Percentiles rank a stretch among this genome's conserved stretches.
Evolutionary conservation across 1,284 basidiomycete genomes (phyloP).

Genomic region (Mycena sp.): DNA sequence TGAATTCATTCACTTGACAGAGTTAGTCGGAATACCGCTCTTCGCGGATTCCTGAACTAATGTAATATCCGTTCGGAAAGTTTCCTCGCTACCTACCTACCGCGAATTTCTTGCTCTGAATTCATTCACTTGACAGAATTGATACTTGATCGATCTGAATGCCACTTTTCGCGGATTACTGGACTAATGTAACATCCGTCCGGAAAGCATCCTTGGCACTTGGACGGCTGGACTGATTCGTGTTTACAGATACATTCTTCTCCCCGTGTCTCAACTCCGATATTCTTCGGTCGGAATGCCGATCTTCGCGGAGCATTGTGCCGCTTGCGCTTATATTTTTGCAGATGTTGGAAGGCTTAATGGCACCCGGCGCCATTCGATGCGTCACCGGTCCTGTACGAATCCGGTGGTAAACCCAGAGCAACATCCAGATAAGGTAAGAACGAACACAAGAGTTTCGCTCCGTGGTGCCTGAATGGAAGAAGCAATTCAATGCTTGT

Average conservation of each 20-base stretch:
- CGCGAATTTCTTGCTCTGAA: no score
- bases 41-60: no score
- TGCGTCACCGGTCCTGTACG: constrained; percentile 7
- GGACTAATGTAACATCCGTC: background rate
- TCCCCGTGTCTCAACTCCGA: background rate
- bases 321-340: constrained; percentile 14
- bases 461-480: constrained; percentile 1
- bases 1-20: no score
- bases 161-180: background rate
- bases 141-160: background rate
- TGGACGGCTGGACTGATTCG: constrained; percentile 6
- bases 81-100: no score
- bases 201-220: background rate
- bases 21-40: no score
- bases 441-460: constrained; percentile 10
- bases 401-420: constrained; percentile 18
- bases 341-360: constrained; percentile 11
- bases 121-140: no score
- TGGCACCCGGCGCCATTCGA: constrained; percentile 7
- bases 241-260: background rate
- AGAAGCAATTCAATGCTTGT: constrained; percentile 8
- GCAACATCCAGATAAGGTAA: constrained; percentile 13
- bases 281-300: no score
- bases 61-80: no score
- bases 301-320: constrained; percentile 1